These are phyloP conservation scores for Diplocarpon rosae DNA, from an alignment of 2,329 filamentous ascomycete genomes.

Conservation along the genomic window DNA sequence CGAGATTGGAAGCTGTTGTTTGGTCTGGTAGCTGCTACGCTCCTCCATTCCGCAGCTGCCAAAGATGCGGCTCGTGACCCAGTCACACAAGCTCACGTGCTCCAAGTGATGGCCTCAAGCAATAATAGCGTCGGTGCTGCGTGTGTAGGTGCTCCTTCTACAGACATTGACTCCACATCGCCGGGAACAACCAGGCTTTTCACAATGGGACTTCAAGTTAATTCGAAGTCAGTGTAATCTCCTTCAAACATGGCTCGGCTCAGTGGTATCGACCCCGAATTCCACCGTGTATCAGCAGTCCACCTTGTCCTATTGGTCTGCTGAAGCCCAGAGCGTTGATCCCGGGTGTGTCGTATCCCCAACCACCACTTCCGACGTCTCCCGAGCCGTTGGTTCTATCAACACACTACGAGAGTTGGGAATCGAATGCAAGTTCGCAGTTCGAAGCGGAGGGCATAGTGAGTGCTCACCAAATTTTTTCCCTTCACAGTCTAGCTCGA, in stretches of 20 bases:
- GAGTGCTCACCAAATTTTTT: background rate
- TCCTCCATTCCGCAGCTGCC: too few species aligned
- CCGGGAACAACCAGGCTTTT: too few species aligned
- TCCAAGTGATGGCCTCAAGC: too few species aligned
- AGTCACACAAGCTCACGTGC: too few species aligned
- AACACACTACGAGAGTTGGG: background rate
- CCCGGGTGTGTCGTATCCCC: conserved; percentile 1
- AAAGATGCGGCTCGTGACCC: too few species aligned
- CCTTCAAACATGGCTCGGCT: background rate
- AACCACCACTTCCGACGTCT: background rate
- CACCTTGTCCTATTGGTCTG: conserved; percentile 1
- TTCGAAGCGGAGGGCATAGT: conserved; percentile 45
- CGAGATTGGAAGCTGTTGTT: too few species aligned
- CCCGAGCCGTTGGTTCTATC: background rate
- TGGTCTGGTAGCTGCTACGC: too few species aligned
- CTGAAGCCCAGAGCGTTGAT: background rate
- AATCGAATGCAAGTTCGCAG: conserved; percentile 33
- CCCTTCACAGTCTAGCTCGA: too few species aligned
- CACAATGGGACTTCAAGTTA: too few species aligned
- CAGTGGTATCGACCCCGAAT: background rate
- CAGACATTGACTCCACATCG: too few species aligned
- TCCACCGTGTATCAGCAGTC: background rate
- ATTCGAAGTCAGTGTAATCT: background rate
- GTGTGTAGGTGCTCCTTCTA: too few species aligned
- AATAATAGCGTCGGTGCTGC: too few species aligned